A percentile compares a stretch with the other conserved stretches of the same genome.
Evolutionary conservation across 176 grass and related monocot genomes (phyloP).

Genomic region (Puccinellia tenuiflora): DNA sequence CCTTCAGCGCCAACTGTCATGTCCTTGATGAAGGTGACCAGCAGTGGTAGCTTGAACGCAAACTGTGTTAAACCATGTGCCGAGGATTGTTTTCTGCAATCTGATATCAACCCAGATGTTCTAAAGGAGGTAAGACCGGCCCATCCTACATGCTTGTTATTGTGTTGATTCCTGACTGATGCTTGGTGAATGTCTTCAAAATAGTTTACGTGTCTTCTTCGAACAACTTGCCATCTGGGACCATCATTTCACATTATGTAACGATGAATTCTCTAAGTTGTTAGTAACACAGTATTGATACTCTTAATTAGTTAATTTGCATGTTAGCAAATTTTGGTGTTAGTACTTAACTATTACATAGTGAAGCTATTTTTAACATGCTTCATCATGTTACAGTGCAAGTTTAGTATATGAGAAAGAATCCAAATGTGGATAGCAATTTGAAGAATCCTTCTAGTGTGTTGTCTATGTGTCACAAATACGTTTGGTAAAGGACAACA

Average conservation of each 20-base stretch:
- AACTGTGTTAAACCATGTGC: constrained; percentile 47
- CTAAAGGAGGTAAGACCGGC: constrained; percentile 58
- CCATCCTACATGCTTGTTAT: neutral
- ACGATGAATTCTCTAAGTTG: neutral
- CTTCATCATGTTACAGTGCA: no score
- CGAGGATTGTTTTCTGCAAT: constrained; percentile 64
- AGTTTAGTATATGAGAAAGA: no score
- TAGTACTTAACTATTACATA: neutral
- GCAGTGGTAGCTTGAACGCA: constrained; percentile 37
- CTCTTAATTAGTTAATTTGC: neutral
- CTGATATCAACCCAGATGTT: constrained; percentile 68
- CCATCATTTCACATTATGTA: neutral
- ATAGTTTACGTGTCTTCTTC: neutral
- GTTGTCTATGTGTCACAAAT: no score
- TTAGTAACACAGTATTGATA: neutral
- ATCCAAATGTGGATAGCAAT: no score
- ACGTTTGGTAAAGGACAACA: no score
- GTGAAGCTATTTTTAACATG: no score
- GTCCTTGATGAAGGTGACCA: constrained; percentile 69
- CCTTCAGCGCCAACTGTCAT: constrained; percentile 46
- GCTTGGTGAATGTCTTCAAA: neutral
- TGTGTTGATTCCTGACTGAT: neutral
- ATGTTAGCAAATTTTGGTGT: neutral
- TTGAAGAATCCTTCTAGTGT: no score
- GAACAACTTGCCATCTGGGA: neutral